A percentile compares a stretch with the other conserved stretches of the same genome.
phyloP scores from a whole-genome alignment of 768 basidiomycete species.

The Mrakia gelida region DNA sequence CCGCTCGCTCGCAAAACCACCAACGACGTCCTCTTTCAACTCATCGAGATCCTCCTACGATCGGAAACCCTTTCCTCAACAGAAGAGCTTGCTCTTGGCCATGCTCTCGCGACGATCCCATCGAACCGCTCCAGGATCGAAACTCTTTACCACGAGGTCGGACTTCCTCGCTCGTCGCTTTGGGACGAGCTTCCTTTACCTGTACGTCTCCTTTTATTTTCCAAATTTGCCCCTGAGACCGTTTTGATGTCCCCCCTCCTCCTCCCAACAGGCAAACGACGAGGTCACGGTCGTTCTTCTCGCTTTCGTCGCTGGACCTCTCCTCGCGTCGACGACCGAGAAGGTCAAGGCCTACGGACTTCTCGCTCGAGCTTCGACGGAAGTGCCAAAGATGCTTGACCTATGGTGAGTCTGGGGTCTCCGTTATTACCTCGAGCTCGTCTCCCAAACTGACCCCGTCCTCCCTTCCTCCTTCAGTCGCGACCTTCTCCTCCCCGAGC shows the following conservation, averaged over 20 bases:
- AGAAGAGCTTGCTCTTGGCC: slow-evolving; percentile 9
- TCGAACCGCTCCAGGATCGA: neutral
- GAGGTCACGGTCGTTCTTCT: neutral
- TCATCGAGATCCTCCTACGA: neutral
- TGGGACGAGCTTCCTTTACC: neutral
- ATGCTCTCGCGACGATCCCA: neutral
- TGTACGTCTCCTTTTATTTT: neutral
- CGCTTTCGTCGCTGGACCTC: neutral
- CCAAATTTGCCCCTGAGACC: no score
- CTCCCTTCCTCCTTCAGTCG: neutral
- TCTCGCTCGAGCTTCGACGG: neutral
- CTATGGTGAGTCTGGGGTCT: neutral
- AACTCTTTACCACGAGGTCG: neutral
- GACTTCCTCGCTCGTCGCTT: neutral
- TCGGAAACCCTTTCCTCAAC: neutral
- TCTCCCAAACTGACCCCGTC: no score
- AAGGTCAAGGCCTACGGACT: neutral
- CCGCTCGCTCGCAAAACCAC: neutral
- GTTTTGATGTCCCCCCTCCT: neutral
- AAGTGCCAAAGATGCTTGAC: neutral
- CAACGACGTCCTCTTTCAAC: neutral
- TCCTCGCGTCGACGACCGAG: neutral
- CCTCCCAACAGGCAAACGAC: neutral
- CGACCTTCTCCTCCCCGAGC: neutral
- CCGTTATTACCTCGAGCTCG: neutral